Base-by-base conservation (phyloP, 306 rosid species). In the Argentina anserina region DNA sequence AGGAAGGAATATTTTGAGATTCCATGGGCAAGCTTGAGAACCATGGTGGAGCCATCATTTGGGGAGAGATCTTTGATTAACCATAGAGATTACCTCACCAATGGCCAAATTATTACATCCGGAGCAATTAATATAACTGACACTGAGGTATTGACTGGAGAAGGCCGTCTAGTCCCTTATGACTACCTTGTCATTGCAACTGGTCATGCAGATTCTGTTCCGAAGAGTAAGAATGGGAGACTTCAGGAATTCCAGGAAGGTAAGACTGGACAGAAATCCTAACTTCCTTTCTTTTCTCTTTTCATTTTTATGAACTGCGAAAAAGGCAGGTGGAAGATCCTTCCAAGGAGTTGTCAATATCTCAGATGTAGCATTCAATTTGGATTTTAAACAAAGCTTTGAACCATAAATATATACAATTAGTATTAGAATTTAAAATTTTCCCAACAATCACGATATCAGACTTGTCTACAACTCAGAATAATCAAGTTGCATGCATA, bases 1-100 rank as follows among this genome's bases (percentile, higher is more conserved):
- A 90, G 97, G 86, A 92, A 90, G 85, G 98, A 92, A 29, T 87
- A 90, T 81, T 90, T 84, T 83, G 97, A 90, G 87, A 92, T 90
- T 62, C 75, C 98, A 58, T 92, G 92, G 87, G 97, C 90, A 37
- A 67, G 75, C 70, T 84, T 88, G 84, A 90, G 98, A 81, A 71
- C 96, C 58, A 88, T 80, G 91, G 98, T 88, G 78, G 96, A 90
- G 75, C 97, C 97, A 41, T 65, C 90, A 36, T 85, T 87, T 79
- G 96, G 83, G 0, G 89, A 84, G 73, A 83, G 91, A 75, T 47
- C 86, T 9, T 39, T 87, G 63, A 84, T 92, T 60, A 87, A 88
- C 75, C 98, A 90, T 58, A 68, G 75, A 53, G 93, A 90, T 14
- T 90, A 90, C 65, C 75, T 90, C 74, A 81, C 77, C 50, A 81